phyloP scores from a whole-genome alignment of 192 early-diverging fungal species.

The Chytriomyces confervae region DNA sequence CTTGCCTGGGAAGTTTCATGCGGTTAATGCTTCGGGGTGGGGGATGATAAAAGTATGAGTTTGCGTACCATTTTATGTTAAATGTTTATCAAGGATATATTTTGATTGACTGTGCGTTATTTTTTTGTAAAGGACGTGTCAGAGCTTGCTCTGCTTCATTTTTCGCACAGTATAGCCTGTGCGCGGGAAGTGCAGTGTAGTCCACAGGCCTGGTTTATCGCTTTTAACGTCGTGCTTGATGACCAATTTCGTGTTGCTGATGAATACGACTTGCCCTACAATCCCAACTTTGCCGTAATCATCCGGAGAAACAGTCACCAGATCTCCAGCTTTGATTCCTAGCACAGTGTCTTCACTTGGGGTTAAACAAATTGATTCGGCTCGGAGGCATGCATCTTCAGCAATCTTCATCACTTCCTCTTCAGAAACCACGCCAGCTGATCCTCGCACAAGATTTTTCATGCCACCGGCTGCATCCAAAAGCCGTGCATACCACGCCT shows the following conservation, averaged over 20 bases:
- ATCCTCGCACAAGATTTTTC: not conserved
- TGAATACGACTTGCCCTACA: not conserved
- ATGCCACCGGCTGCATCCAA: not conserved
- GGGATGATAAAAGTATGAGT: too few species aligned
- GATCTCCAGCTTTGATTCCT: not conserved
- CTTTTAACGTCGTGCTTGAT: not conserved
- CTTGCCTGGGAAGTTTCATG: slow-evolving; percentile 17
- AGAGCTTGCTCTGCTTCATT: too few species aligned
- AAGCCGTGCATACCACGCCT: not conserved
- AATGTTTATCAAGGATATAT: too few species aligned
- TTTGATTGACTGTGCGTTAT: too few species aligned
- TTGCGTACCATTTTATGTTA: too few species aligned
- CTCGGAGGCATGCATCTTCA: too few species aligned
- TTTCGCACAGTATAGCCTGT: not conserved
- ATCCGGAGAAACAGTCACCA: slow-evolving; percentile 41
- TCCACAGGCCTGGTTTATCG: not conserved
- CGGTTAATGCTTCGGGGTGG: too few species aligned
- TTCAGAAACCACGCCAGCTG: too few species aligned
- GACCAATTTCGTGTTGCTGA: not conserved
- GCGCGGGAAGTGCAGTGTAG: not conserved
- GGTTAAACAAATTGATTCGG: too few species aligned
- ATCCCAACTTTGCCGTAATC: slow-evolving; percentile 48
- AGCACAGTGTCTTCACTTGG: not conserved
- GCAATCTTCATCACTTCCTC: too few species aligned
- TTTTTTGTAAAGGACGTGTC: too few species aligned